Conservation (phyloP, 148 eudicot genomes). For the Oxyria digyna region DNA sequence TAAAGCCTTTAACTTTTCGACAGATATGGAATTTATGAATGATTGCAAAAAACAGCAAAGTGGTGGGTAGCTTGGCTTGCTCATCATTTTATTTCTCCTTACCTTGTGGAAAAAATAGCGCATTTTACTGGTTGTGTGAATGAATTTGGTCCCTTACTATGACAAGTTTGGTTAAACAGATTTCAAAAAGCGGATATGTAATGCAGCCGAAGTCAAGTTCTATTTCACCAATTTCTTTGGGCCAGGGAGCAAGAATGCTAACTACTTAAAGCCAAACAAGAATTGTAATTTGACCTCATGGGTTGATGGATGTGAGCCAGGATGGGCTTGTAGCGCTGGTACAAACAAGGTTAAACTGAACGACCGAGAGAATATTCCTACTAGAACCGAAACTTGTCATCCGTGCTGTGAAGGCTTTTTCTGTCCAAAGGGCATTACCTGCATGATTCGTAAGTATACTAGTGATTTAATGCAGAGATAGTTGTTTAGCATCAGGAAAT, state of each 20-base stretch:
- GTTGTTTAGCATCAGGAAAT: neutral
- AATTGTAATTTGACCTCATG: slow-evolving; percentile 78
- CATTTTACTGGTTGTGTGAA: neutral
- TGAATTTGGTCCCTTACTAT: neutral
- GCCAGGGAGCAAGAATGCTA: slow-evolving; percentile 25
- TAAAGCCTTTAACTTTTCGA: slow-evolving; percentile 62
- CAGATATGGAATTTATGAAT: slow-evolving; percentile 39
- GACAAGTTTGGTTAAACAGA: slow-evolving; percentile 21
- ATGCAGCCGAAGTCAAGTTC: slow-evolving; percentile 75
- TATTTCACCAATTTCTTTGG: slow-evolving; percentile 58
- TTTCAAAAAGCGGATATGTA: slow-evolving; percentile 58
- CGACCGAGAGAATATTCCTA: slow-evolving; percentile 43
- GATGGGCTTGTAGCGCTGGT: slow-evolving; percentile 63
- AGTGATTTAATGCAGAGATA: neutral
- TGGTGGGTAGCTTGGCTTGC: slow-evolving; percentile 27
- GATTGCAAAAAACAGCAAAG: slow-evolving; percentile 36
- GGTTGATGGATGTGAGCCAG: slow-evolving; percentile 83
- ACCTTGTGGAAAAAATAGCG: neutral
- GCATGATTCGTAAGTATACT: slow-evolving; percentile 88
- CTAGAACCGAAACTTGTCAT: slow-evolving; percentile 40
- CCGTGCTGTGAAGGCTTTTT: slow-evolving; percentile 93
- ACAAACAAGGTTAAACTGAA: slow-evolving; percentile 41
- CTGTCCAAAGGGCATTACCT: slow-evolving; percentile 93
- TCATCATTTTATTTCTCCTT: neutral
- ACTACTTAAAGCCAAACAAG: slow-evolving; percentile 54